A percentile compares a stretch with the other conserved stretches of the same genome.
Evolutionary conservation across 345 rosid species (phyloP).

Genomic region (Pistacia vera): DNA sequence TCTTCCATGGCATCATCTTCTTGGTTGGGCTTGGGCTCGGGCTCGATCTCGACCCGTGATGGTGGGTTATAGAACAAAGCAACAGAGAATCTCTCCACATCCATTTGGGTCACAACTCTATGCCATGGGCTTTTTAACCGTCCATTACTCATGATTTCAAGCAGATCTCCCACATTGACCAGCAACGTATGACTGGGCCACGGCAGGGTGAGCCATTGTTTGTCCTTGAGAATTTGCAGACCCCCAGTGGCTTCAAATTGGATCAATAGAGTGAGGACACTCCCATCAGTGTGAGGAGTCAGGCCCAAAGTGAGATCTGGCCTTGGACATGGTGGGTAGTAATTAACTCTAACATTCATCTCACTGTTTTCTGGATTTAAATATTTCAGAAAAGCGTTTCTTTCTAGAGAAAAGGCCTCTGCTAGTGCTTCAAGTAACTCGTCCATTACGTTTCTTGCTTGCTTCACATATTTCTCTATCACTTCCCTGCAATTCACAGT

Average conservation of each 20-base stretch:
- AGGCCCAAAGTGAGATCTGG: constrained; percentile 39
- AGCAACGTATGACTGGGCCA: constrained; percentile 22
- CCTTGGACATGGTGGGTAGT: constrained; percentile 41
- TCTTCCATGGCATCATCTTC: background rate
- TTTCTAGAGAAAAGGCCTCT: constrained; percentile 20
- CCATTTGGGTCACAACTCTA: constrained; percentile 20
- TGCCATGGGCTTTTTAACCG: constrained; percentile 33
- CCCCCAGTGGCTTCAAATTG: constrained; percentile 13
- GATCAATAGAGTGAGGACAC: constrained; percentile 31
- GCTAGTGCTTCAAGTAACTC: constrained; percentile 25
- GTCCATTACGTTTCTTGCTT: constrained; percentile 21
- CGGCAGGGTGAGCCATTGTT: constrained; percentile 19
- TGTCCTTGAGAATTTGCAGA: constrained; percentile 10
- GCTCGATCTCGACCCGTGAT: background rate
- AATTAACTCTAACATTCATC: constrained; percentile 24
- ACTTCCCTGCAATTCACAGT: constrained; percentile 11
- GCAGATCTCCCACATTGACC: constrained; percentile 25
- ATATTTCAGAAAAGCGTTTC: constrained; percentile 10
- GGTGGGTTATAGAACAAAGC: background rate
- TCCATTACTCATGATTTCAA: constrained; percentile 34
- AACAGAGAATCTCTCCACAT: background rate
- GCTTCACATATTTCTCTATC: constrained; percentile 11
- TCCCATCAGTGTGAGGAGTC: constrained; percentile 25
- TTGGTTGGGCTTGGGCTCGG: background rate
- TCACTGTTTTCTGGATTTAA: constrained; percentile 16